Evolutionary conservation across 129 eudicot genomes (phyloP), one percentile per base, ranked within the genome.

Genomic region (Flaveria brownii): DNA sequence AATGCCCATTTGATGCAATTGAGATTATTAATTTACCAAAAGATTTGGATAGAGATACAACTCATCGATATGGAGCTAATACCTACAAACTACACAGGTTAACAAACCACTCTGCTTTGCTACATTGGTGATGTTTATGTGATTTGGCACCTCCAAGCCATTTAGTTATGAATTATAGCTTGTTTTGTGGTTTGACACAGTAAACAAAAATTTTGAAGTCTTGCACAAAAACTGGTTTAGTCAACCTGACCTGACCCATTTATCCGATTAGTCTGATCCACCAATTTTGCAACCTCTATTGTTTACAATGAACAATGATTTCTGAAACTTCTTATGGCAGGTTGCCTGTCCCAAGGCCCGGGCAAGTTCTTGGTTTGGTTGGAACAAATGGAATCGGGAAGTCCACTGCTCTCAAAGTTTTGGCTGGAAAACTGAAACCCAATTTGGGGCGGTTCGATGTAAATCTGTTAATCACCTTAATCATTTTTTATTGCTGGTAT

Each of bases 1-100:
- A 92, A 93, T 93, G 98, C 77, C 98, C 98, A 18, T 90, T 93
- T 85, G 98, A 86, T 73, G 96, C 98, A 18, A 93, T 93, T 73
- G 95, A 90, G 81, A 93, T 93, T 74, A 90, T 93, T 68, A 93
- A 93, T 84, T 76, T 93, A 41, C 96, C 96, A 7, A 93, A 82
- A 75, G 93, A 90, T 83, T 62, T 93, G 88, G 97, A 93, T 4
- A 93, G 90, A 86, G 97, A 88, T 59, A 87, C 97, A 57, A 88
- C 97, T 75, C 98, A 93, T 67, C 96, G 97, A 76, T 93, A 85
- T 77, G 97, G 98, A 54, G 81, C 81, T 41, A 86, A 88, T 67
- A 90, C 96, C 51, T 90, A 87, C 80, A 93, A 93, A 66, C 77
- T 93, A 74, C 97, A 93, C 77, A 88, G 98, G 98, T 92, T 52